phyloP scores from a whole-genome alignment of 2,329 filamentous ascomycete genomes.

The Arthrobotrys conoides region DNA sequence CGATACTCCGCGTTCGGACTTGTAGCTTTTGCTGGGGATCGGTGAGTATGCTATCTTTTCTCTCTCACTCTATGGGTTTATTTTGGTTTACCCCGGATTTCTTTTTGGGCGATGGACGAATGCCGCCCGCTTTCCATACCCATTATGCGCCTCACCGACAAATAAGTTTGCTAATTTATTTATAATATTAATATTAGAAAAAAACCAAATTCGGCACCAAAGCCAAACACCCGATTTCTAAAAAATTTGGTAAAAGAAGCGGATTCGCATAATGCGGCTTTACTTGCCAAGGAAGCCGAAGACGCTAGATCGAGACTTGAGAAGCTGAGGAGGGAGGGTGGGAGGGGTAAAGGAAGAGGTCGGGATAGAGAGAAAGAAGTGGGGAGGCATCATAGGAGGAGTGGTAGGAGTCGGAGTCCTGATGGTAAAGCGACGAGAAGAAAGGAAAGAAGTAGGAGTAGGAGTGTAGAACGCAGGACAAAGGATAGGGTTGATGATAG shows the following conservation, averaged over 20 bases:
- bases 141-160: background rate
- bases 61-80: too few species aligned
- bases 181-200: constrained; percentile 62
- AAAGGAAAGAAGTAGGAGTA: constrained; percentile 44
- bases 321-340: constrained; percentile 72
- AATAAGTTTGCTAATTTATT: background rate
- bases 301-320: constrained; percentile 81
- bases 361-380: constrained; percentile 67
- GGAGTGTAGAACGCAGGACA: constrained; percentile 21
- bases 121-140: too few species aligned
- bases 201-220: constrained; percentile 74
- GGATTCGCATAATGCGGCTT: constrained; percentile 87
- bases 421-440: constrained; percentile 22
- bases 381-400: constrained; percentile 60
- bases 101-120: background rate
- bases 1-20: constrained; percentile 82
- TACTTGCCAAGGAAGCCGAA: constrained; percentile 85
- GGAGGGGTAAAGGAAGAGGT: constrained; percentile 63
- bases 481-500: constrained; percentile 34
- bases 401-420: constrained; percentile 54
- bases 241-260: constrained; percentile 89
- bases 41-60: constrained; percentile 67
- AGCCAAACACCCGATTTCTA: constrained; percentile 92
- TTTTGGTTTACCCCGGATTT: constrained; percentile 52
- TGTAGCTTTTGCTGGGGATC: constrained; percentile 75